Evolutionary conservation across 306 rosid species (phyloP).

Genomic region (Myrica gale): DNA sequence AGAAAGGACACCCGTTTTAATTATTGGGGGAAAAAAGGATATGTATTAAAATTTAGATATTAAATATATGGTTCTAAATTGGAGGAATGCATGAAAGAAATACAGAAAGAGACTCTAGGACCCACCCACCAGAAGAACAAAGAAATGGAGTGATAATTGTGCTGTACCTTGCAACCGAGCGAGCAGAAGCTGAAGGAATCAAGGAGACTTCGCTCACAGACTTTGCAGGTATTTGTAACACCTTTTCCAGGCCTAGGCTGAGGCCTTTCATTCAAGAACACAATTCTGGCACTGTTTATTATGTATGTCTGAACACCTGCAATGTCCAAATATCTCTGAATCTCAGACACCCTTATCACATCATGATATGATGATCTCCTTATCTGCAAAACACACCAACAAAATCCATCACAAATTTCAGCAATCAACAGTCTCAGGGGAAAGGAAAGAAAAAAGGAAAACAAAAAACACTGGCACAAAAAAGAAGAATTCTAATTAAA

Average conservation of each 20-base stretch:
- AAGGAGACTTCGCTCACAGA: conserved; percentile 59
- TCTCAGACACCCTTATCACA: conserved; percentile 68
- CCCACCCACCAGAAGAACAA: not conserved
- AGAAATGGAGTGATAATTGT: not conserved
- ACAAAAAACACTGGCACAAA: not conserved
- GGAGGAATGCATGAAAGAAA: not conserved
- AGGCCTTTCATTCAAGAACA: conserved; percentile 69
- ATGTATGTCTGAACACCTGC: conserved; percentile 58
- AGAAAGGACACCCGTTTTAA: not conserved
- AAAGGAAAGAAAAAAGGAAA: not conserved
- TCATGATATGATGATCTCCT: conserved; percentile 78
- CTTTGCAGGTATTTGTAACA: conserved; percentile 58
- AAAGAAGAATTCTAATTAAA: not conserved
- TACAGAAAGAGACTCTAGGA: not conserved
- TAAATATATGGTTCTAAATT: not conserved
- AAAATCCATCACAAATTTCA: conserved; percentile 28
- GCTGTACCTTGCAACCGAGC: conserved; percentile 62
- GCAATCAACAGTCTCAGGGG: conserved; percentile 4
- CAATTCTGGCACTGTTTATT: conserved; percentile 68
- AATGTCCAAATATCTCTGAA: conserved; percentile 65
- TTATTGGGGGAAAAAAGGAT: not conserved
- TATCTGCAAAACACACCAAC: conserved; percentile 39
- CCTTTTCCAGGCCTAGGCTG: conserved; percentile 67
- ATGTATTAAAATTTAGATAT: not conserved
- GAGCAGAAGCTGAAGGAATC: conserved; percentile 68